Evolutionary conservation across 192 early-diverging fungal species (phyloP).

Genomic region (Gonapodya prolifera): DNA sequence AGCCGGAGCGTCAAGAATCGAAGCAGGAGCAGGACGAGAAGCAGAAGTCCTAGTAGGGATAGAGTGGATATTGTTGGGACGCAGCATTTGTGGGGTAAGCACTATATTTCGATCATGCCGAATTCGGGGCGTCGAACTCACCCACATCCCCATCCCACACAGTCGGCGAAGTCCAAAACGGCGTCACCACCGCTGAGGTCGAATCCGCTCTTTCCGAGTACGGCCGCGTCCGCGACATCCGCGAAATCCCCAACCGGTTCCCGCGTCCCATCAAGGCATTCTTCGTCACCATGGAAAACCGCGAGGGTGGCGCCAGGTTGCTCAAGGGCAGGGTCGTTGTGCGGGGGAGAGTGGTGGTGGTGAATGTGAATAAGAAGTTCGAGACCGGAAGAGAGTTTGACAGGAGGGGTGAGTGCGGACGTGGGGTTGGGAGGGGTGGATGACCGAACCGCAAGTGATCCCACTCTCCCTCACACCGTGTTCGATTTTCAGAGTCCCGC

Average conservation of each 20-base stretch:
- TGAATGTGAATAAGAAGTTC: not conserved
- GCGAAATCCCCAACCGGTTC: not conserved
- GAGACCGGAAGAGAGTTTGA: not conserved
- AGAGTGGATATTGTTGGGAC: not conserved
- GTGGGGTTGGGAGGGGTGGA: too few species aligned
- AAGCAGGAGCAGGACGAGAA: not conserved
- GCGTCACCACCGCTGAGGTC: not conserved
- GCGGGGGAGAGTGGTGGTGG: not conserved
- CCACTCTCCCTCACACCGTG: not conserved
- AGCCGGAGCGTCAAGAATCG: not conserved
- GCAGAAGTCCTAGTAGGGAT: not conserved
- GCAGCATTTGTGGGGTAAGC: not conserved
- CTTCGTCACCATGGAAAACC: not conserved
- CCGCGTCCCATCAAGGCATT: not conserved
- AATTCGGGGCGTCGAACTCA: not conserved
- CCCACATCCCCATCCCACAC: not conserved
- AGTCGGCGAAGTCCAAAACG: not conserved
- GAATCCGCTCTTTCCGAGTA: not conserved
- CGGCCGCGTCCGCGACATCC: not conserved
- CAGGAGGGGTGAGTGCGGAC: not conserved
- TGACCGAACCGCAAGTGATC: not conserved
- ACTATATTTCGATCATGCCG: not conserved
- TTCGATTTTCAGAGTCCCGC: not conserved
- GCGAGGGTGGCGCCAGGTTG: not conserved
- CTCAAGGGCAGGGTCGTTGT: not conserved